Percentiles rank a stretch among this genome's conserved stretches.
Evolutionary conservation across 805 yeast genomes (phyloP).

Genomic region (Kodamaea kaohsiungensis): DNA sequence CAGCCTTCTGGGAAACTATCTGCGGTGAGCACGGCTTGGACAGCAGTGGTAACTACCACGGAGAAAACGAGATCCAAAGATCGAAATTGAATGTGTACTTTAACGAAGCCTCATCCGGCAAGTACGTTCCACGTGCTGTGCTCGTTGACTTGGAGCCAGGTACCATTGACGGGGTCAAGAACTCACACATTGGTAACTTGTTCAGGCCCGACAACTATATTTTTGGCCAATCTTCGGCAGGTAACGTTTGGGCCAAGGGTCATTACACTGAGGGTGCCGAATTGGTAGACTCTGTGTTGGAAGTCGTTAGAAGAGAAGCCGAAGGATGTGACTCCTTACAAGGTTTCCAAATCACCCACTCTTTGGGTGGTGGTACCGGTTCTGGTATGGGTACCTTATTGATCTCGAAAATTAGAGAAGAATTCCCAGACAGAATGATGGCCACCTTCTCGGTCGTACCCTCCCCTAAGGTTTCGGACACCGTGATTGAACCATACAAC

Average conservation of each 20-base stretch:
- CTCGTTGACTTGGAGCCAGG: conserved; percentile 94
- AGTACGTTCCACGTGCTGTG: conserved; percentile 92
- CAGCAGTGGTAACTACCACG: conserved; percentile 67
- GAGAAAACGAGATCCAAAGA: conserved; percentile 44
- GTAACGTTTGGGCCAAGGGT: conserved; percentile 97
- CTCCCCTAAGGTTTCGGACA: conserved; percentile 86
- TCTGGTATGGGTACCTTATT: conserved; percentile 94
- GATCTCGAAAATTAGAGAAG: conserved; percentile 84
- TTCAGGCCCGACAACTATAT: conserved; percentile 92
- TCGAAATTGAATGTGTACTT: conserved; percentile 77
- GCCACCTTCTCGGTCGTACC: conserved; percentile 94
- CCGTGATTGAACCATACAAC: conserved; percentile 94
- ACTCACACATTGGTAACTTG: conserved; percentile 78
- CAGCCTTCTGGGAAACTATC: conserved; percentile 91
- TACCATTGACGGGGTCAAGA: conserved; percentile 81
- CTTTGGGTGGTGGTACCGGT: conserved; percentile 83
- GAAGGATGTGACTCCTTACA: conserved; percentile 91
- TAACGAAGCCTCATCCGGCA: conserved; percentile 82
- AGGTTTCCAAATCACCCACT: conserved; percentile 82
- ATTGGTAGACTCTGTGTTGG: conserved; percentile 85
- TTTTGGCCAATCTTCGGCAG: conserved; percentile 90
- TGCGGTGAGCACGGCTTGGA: conserved; percentile 88
- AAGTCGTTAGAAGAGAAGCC: conserved; percentile 89
- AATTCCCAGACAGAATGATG: conserved; percentile 94
- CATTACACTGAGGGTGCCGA: conserved; percentile 97